phyloP scores from a whole-genome alignment of 495 filamentous ascomycete species.

The Aspergillus sclerotioniger region DNA sequence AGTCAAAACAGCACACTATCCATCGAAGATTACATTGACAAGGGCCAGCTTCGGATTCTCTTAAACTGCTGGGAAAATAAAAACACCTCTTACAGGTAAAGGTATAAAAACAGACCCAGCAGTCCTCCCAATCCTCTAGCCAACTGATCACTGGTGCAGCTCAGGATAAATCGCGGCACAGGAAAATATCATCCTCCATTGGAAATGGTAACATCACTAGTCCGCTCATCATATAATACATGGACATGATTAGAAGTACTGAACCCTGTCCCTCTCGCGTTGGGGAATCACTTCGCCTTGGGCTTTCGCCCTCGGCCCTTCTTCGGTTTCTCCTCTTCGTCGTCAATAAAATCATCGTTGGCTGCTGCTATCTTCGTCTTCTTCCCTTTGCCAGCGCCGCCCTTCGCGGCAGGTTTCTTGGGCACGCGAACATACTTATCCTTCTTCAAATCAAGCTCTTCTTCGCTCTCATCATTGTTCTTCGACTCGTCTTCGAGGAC shows the following conservation, averaged over 20 bases:
- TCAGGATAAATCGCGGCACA: too few relatives aligned
- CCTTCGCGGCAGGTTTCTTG: constrained; percentile 58
- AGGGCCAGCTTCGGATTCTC: too few relatives aligned
- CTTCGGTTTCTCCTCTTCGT: constrained; percentile 55
- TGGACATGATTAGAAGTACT: neutral
- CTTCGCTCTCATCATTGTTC: constrained; percentile 58
- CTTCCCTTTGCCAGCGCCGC: constrained; percentile 47
- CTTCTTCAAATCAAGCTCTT: constrained; percentile 77
- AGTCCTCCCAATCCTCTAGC: too few relatives aligned
- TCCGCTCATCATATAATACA: constrained; percentile 1
- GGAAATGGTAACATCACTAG: neutral
- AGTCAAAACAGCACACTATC: too few relatives aligned
- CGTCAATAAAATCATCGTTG: constrained; percentile 39
- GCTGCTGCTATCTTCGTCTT: constrained; percentile 55
- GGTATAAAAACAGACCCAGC: too few relatives aligned
- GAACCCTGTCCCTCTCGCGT: neutral
- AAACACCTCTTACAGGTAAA: too few relatives aligned
- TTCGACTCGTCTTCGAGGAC: constrained; percentile 59
- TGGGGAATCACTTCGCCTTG: constrained; percentile 37
- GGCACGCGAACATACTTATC: constrained; percentile 95
- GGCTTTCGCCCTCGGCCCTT: constrained; percentile 46
- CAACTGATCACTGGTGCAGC: too few relatives aligned
- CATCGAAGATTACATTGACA: too few relatives aligned
- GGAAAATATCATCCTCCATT: neutral
- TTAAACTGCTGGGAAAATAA: too few relatives aligned